Base-by-base conservation (phyloP, 2,329 filamentous ascomycete species). In the Triangularia verruculosa region DNA sequence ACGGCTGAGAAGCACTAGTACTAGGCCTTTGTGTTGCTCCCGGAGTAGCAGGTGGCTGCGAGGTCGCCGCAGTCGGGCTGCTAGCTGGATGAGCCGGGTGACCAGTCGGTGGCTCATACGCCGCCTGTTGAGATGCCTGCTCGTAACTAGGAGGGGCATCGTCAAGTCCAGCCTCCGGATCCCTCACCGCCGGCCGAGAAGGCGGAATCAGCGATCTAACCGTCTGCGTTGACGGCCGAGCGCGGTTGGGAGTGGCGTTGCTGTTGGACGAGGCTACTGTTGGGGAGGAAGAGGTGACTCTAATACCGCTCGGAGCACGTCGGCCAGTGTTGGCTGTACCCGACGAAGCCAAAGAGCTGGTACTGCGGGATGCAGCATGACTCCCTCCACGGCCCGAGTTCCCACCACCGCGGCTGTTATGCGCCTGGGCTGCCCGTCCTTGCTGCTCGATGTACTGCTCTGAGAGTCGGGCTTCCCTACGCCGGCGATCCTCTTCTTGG, bases 381-480 rank as follows among this genome's bases (percentile, higher is more conserved):
- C 22, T 57, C 20, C 57, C 57, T 7, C 69, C 47, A 8, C 52
- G 39, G 5, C 5, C 39, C 20, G 39, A 20, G 6, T 17, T 17
- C 8, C n/a, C 39, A n/a, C 70, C 54, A 7, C 57, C n/a, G 13
- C 34, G n/a, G 12, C 59, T 47, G 57, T 34, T 39, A 17, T 57
- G 57, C 3, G 65, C 15, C 39, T 59, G n/a, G 63, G 34, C 61
- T 17, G 61, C 74, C 5, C 78, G 77, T 5, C 79, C 83, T 72
- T 89, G 85, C 67, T 87, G 86, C 69, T 89, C 86, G 62, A 93
- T 90, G 68, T 83, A 90, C 66, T 88, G 86, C 71, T 90, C 87
- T 0, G 88, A 90, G 0, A 91, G 79, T 63, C 86, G 79, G 61
- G 86, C 87, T 74, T 93, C 88, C n/a, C 86, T 81, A 11, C 82